A percentile compares a stretch with the other conserved stretches of the same genome.
Evolutionary conservation across 768 basidiomycete species (phyloP).

Genomic region (Russula earlei): DNA sequence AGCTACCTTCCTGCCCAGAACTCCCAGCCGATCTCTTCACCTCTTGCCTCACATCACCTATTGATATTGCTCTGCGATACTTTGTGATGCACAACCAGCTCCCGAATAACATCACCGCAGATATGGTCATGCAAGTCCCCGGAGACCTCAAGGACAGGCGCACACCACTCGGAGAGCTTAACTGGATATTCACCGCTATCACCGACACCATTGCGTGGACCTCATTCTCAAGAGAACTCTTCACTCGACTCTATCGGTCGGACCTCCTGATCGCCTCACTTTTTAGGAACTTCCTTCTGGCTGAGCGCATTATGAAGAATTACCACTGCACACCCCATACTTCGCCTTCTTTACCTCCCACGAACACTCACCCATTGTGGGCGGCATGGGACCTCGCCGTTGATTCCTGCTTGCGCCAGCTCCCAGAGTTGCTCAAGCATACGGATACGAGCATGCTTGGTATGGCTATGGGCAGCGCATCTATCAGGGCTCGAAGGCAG

Average conservation of each 20-base stretch:
- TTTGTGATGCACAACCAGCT: constrained; percentile 87
- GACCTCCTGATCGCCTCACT: constrained; percentile 93
- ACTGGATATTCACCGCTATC: constrained; percentile 99
- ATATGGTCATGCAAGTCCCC: constrained; percentile 91
- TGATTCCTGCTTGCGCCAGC: constrained; percentile 84
- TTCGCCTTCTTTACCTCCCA: constrained; percentile 81
- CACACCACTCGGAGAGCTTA: constrained; percentile 95
- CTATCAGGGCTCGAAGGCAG: constrained; percentile 23
- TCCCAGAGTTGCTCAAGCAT: constrained; percentile 66
- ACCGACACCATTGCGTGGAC: constrained; percentile 99
- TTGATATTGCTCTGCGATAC: constrained; percentile 93
- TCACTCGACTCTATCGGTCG: constrained; percentile 88
- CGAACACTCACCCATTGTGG: constrained; percentile 97
- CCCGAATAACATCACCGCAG: constrained; percentile 68
- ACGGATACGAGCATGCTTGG: constrained; percentile 19
- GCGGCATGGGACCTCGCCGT: constrained; percentile 97
- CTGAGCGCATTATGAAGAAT: constrained; percentile 95
- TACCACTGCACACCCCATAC: constrained; percentile 97
- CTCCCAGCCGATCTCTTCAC: constrained; percentile 97
- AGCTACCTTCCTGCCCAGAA: constrained; percentile 89
- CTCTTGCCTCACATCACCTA: constrained; percentile 93
- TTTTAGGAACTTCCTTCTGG: constrained; percentile 94
- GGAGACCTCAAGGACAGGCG: constrained; percentile 95
- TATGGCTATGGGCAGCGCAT: constrained; percentile 20
- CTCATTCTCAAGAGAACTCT: constrained; percentile 86